phyloP scores from a whole-genome alignment of 176 grass and related monocot genomes.

The Olyra latifolia region DNA sequence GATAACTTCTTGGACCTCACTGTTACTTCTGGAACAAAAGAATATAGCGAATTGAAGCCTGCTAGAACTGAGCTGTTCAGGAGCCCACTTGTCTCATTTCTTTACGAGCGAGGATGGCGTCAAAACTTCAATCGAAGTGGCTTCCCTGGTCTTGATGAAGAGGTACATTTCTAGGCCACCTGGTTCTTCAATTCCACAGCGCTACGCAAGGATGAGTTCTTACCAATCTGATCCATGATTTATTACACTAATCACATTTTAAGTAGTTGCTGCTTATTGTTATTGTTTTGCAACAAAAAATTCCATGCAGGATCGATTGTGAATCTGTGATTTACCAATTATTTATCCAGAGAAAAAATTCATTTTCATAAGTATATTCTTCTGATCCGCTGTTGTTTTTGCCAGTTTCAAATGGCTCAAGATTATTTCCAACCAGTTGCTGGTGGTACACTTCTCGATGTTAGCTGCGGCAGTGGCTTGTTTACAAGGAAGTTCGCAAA shows the following conservation, averaged over 20 bases:
- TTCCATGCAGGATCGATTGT: background rate
- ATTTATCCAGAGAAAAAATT: background rate
- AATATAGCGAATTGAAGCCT: conserved; percentile 79
- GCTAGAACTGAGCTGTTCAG: conserved; percentile 94
- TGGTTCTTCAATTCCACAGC: background rate
- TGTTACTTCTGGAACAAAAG: conserved; percentile 81
- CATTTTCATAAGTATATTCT: conserved; percentile 6
- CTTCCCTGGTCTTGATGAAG: conserved; percentile 92
- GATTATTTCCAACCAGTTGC: conserved; percentile 70
- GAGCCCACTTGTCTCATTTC: conserved; percentile 78
- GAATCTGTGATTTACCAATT: too few relatives aligned
- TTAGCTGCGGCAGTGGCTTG: conserved; percentile 91
- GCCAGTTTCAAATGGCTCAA: conserved; percentile 93
- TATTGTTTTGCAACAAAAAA: background rate
- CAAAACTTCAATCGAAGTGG: conserved; percentile 91
- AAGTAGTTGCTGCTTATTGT: background rate
- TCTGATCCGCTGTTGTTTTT: conserved; percentile 35
- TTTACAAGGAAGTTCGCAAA: conserved; percentile 92
- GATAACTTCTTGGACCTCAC: conserved; percentile 89
- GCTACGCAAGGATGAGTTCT: background rate
- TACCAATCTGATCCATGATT: background rate
- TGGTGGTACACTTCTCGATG: conserved; percentile 79
- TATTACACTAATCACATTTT: background rate
- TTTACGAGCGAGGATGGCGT: conserved; percentile 97
- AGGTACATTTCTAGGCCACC: conserved; percentile 42